Percentiles rank a stretch among this genome's conserved stretches.
These are phyloP conservation scores for Lentinula boryana DNA, from an alignment of 768 basidiomycete species.

Conservation along the genomic window DNA sequence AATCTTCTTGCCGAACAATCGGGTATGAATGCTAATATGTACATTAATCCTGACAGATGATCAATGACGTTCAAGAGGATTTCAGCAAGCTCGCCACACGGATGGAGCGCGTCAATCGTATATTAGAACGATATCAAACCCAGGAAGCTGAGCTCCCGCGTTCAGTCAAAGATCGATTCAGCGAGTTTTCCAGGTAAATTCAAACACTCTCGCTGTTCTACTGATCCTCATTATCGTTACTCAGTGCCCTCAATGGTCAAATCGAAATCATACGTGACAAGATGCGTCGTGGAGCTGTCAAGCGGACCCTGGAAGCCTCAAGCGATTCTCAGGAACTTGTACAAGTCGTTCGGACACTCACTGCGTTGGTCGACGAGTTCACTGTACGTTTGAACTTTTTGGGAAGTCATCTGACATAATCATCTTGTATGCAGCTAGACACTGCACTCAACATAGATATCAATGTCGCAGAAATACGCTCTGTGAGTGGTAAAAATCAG, in stretches of 20 bases:
- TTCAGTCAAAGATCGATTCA: not conserved
- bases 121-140: not conserved
- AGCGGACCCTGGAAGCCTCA: not conserved
- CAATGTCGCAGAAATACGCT: not conserved
- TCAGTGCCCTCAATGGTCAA: not conserved
- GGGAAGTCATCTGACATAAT: not conserved
- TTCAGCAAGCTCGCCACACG: not conserved
- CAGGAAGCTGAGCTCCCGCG: not conserved
- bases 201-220: not conserved
- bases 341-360: not conserved
- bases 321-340: not conserved
- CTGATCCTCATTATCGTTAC: not conserved
- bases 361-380: not conserved
- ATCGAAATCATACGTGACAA: not conserved
- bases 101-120: not conserved
- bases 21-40: no score
- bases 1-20: no score
- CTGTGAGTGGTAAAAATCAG: not conserved
- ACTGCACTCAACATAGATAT: not conserved
- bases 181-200: not conserved
- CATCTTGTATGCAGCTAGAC: not conserved
- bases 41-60: not conserved
- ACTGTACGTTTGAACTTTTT: not conserved
- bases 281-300: not conserved
- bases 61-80: not conserved